Conservation (phyloP, 2,329 filamentous ascomycete genomes). For the Colletotrichum somersetense region DNA sequence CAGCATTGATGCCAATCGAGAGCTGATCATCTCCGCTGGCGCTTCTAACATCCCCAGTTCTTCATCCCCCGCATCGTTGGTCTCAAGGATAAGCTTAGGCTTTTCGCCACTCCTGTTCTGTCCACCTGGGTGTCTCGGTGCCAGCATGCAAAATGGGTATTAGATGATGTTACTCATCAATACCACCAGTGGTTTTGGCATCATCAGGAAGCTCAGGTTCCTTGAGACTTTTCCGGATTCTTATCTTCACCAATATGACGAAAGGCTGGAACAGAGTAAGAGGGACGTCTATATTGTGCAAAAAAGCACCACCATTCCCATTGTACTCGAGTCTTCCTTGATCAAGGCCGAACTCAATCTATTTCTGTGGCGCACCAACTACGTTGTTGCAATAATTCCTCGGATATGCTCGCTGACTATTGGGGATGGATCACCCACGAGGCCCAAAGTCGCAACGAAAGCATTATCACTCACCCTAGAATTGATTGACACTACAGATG, state of each 20-base stretch:
- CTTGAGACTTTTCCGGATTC: conserved; percentile 47
- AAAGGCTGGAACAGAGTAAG: conserved; percentile 42
- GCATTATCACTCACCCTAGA: conserved; percentile 64
- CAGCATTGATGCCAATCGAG: conserved; percentile 48
- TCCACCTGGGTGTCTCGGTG: conserved; percentile 61
- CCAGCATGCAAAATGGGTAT: conserved; percentile 32
- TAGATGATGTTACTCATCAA: conserved; percentile 46
- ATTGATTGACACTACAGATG: conserved; percentile 71
- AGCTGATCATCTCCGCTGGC: conserved; percentile 62
- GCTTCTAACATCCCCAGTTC: conserved; percentile 63
- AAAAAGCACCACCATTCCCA: conserved; percentile 64
- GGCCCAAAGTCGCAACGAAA: conserved; percentile 69
- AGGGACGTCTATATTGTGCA: conserved; percentile 48
- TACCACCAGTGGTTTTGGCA: conserved; percentile 46
- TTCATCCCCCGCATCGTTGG: conserved; percentile 66
- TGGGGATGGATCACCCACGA: conserved; percentile 59
- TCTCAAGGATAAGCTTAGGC: conserved; percentile 55
- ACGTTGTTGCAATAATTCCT: conserved; percentile 55
- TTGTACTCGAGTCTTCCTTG: conserved; percentile 52
- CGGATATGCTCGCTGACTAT: no score
- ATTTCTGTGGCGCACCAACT: no score
- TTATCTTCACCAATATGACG: conserved; percentile 53
- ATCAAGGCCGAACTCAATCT: conserved; percentile 58
- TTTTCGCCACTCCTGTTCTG: conserved; percentile 57
- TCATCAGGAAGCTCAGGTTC: conserved; percentile 51